Percentiles rank a stretch among this genome's conserved stretches.
phyloP scores from a whole-genome alignment of 2,329 filamentous ascomycete genomes.

The Xylariaceae sp. region DNA sequence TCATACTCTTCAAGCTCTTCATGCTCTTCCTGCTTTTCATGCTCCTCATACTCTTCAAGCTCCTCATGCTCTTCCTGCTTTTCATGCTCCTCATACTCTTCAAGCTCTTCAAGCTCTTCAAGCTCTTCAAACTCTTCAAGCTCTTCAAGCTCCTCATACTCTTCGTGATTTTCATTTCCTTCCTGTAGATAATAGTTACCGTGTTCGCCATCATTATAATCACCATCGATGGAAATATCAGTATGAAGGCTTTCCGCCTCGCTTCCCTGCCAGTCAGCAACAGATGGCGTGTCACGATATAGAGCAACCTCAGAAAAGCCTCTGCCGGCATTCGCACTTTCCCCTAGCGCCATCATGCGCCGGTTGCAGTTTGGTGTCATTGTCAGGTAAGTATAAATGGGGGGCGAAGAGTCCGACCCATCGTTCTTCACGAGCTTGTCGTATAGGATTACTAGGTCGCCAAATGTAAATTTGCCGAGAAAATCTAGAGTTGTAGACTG shows the following conservation, averaged over 20 bases:
- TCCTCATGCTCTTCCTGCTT: no score
- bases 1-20: neutral
- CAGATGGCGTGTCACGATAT: slow-evolving; percentile 26
- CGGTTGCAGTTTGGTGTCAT: slow-evolving; percentile 31
- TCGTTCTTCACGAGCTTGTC: slow-evolving; percentile 32
- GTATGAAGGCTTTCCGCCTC: slow-evolving; percentile 13
- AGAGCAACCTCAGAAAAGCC: slow-evolving; percentile 31
- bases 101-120: neutral
- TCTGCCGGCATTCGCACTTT: slow-evolving; percentile 30
- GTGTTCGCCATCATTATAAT: slow-evolving; percentile 17
- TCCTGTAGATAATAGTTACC: slow-evolving; percentile 19
- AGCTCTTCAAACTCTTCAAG: neutral
- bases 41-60: neutral
- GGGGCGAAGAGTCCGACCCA: slow-evolving; percentile 21
- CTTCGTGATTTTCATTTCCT: neutral
- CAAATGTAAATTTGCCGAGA: slow-evolving; percentile 29
- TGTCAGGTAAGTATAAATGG: slow-evolving; percentile 31
- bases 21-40: slow-evolving; percentile 3
- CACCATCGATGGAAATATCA: slow-evolving; percentile 10
- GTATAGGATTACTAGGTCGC: slow-evolving; percentile 29
- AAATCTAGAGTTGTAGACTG: slow-evolving; percentile 30
- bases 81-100: no score
- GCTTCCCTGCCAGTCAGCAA: slow-evolving; percentile 17
- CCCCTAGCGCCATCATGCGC: slow-evolving; percentile 30
- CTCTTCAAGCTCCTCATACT: neutral